phyloP scores from a whole-genome alignment of 1,284 basidiomycete species.

The Leccinum fallax region DNA sequence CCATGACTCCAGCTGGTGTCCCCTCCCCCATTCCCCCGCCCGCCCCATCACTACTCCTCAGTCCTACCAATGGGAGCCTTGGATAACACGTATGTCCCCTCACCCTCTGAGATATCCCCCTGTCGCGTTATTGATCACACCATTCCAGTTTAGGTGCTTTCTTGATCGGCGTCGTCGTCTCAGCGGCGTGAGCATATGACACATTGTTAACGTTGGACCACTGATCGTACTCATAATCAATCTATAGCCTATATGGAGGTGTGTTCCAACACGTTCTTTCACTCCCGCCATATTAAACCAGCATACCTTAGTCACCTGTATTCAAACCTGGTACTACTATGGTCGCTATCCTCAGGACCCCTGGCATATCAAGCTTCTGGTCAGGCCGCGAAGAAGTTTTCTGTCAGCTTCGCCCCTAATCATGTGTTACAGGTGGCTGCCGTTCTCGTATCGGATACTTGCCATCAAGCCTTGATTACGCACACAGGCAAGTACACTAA shows the following conservation, averaged over 20 bases:
- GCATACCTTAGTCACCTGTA: constrained; percentile 48
- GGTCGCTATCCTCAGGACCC: constrained; percentile 49
- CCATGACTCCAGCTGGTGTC: constrained; percentile 5
- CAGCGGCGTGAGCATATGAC: constrained; percentile 44
- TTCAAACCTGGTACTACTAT: constrained; percentile 63
- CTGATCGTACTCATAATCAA: constrained; percentile 2
- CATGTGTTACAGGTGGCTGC: constrained; percentile 43
- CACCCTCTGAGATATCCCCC: too few relatives aligned
- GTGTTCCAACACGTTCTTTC: constrained; percentile 11
- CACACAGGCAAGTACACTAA: constrained; percentile 47
- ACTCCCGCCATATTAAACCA: neutral
- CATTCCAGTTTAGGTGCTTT: constrained; percentile 50
- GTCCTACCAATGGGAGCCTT: constrained; percentile 19
- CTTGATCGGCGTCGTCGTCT: constrained; percentile 54
- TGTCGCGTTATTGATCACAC: neutral
- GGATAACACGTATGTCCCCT: constrained; percentile 28
- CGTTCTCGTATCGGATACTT: constrained; percentile 54
- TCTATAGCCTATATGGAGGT: constrained; percentile 56
- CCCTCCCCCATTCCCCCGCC: neutral
- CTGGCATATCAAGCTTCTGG: constrained; percentile 51
- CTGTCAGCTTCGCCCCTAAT: neutral
- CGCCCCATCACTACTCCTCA: neutral
- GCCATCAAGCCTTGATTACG: constrained; percentile 59
- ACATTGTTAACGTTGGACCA: constrained; percentile 2
- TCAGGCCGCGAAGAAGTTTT: constrained; percentile 19